Evolutionary conservation across 2,329 filamentous ascomycete species (phyloP).

Genomic region (Incumbomyces lentus): DNA sequence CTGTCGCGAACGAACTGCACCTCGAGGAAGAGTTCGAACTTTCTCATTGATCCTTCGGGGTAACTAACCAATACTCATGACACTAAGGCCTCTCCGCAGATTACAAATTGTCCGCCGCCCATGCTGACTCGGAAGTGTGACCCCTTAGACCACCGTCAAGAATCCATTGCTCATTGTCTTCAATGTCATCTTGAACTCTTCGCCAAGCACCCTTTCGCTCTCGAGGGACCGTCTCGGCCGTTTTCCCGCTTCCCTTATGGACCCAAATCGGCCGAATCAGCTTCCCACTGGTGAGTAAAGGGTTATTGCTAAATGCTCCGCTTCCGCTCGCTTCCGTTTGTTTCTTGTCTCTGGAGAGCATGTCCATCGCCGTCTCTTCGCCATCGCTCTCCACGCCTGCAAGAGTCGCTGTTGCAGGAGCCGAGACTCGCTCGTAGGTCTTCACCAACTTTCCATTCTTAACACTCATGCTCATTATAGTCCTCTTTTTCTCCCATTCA

Average conservation of each 20-base stretch:
- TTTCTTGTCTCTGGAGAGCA: slow-evolving; percentile 22
- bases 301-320: slow-evolving; percentile 34
- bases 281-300: slow-evolving; percentile 33
- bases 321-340: slow-evolving; percentile 16
- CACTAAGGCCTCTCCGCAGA: slow-evolving; percentile 6
- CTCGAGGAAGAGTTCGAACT: no score
- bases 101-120: slow-evolving; percentile 16
- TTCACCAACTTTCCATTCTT: slow-evolving; percentile 66
- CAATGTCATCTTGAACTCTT: slow-evolving; percentile 35
- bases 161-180: slow-evolving; percentile 40
- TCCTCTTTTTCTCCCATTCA: slow-evolving; percentile 78
- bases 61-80: no score
- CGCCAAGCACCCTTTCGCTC: slow-evolving; percentile 35
- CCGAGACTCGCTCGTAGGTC: slow-evolving; percentile 25
- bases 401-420: slow-evolving; percentile 11
- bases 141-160: slow-evolving; percentile 35
- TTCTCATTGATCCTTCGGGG: no score
- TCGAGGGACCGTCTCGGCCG: slow-evolving; percentile 13
- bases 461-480: slow-evolving; percentile 77
- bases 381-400: slow-evolving; percentile 10
- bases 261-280: slow-evolving; percentile 38
- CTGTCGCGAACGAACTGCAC: no score
- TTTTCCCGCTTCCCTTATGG: slow-evolving; percentile 23
- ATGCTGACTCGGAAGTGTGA: slow-evolving; percentile 18
- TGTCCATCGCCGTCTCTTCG: slow-evolving; percentile 16